Evolutionary conservation across 805 yeast genomes (phyloP).

Genomic region (Pichia phayaonensis): DNA sequence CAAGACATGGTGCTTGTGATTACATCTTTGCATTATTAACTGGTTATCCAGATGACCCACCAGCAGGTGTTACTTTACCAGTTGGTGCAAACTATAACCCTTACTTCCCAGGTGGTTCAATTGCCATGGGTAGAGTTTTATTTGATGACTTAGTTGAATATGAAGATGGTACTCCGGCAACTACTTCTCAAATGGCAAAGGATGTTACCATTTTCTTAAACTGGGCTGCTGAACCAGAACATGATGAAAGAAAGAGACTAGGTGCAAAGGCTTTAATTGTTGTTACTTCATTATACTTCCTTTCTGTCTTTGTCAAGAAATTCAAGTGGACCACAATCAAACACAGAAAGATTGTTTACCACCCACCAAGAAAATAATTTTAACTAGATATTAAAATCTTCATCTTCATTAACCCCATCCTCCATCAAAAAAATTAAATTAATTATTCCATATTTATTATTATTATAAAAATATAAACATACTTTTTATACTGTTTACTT

Average conservation of each 20-base stretch:
- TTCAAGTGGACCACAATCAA: slow-evolving; percentile 97
- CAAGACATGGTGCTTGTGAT: slow-evolving; percentile 97
- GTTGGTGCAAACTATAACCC: slow-evolving; percentile 98
- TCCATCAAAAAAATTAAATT: neutral
- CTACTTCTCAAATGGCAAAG: slow-evolving; percentile 98
- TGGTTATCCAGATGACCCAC: slow-evolving; percentile 98
- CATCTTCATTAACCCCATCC: neutral
- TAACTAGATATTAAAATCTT: neutral
- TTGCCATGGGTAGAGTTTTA: slow-evolving; percentile 98
- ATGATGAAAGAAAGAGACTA: slow-evolving; percentile 93
- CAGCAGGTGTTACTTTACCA: slow-evolving; percentile 92
- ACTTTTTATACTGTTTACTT: neutral
- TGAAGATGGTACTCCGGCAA: slow-evolving; percentile 98
- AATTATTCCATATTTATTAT: neutral
- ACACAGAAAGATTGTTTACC: slow-evolving; percentile 88
- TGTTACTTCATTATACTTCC: slow-evolving; percentile 67
- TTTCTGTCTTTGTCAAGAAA: slow-evolving; percentile 88
- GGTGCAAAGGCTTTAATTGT: slow-evolving; percentile 90
- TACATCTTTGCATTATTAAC: slow-evolving; percentile 92
- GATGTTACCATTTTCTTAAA: slow-evolving; percentile 92
- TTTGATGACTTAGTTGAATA: slow-evolving; percentile 96
- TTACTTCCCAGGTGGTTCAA: slow-evolving; percentile 99
- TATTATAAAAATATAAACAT: neutral
- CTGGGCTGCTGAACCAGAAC: slow-evolving; percentile 99
- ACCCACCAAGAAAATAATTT: slow-evolving; percentile 72